Percentiles rank a stretch among this genome's conserved stretches.
Evolutionary conservation across 1,139 yeast species (phyloP).

Genomic region (Suhomyces bribrorum): DNA sequence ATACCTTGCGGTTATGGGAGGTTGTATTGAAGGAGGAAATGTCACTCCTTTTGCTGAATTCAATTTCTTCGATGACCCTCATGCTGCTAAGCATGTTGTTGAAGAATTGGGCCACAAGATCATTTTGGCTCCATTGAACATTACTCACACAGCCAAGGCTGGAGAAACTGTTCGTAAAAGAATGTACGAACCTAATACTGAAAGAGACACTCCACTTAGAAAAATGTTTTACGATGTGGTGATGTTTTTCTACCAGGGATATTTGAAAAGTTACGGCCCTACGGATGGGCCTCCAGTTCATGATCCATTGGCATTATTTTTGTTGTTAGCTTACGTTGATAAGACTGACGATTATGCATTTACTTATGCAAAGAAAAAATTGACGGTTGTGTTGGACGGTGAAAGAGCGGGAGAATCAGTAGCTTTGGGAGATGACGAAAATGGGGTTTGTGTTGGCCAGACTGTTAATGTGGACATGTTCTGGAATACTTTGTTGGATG

Average conservation of each 20-base stretch:
- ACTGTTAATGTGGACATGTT: conserved; percentile 48
- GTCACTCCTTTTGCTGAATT: conserved; percentile 68
- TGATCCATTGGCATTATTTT: conserved; percentile 74
- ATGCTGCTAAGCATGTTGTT: conserved; percentile 64
- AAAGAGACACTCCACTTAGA: conserved; percentile 42
- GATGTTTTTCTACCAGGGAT: conserved; percentile 51
- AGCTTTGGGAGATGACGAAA: conserved; percentile 27
- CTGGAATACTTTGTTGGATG: conserved; percentile 52
- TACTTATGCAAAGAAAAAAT: conserved; percentile 29
- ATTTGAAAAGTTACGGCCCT: conserved; percentile 46
- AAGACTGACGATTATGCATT: conserved; percentile 31
- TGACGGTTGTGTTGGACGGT: conserved; percentile 31
- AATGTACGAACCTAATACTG: conserved; percentile 26
- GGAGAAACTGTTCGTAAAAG: conserved; percentile 42
- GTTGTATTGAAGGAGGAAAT: conserved; percentile 54
- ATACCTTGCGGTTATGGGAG: conserved; percentile 73
- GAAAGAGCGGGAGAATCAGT: conserved; percentile 36
- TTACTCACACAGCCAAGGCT: conserved; percentile 71
- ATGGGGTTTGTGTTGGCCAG: conserved; percentile 48
- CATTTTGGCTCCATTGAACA: conserved; percentile 63
- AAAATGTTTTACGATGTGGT: conserved; percentile 58
- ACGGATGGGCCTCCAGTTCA: conserved; percentile 74
- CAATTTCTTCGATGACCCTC: conserved; percentile 75
- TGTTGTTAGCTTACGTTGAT: conserved; percentile 50
- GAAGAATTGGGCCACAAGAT: conserved; percentile 52